These are phyloP conservation scores for Chytriomyces sp. DNA, from an alignment of 192 early-diverging fungal species.

Conservation along the genomic window DNA sequence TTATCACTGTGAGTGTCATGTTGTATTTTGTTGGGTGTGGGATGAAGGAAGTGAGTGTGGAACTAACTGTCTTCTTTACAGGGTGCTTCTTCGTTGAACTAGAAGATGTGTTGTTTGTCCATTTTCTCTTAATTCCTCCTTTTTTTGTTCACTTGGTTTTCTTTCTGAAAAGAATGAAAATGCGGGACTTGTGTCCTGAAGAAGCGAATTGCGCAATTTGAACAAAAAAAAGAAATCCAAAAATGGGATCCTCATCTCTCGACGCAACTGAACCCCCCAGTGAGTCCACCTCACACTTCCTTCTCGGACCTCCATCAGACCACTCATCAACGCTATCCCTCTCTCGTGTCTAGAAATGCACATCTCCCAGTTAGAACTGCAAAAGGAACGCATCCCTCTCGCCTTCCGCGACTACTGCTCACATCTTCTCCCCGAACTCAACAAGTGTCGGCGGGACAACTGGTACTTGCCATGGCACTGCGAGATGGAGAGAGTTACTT, in stretches of 20 bases:
- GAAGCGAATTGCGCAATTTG: no score
- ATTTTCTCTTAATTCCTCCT: no score
- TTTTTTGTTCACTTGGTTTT: no score
- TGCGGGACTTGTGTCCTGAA: no score
- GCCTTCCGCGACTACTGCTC: slow-evolving; percentile 94
- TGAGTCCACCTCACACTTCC: slow-evolving; percentile 11
- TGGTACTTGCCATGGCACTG: slow-evolving; percentile 95
- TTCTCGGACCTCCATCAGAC: background rate
- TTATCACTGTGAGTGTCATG: slow-evolving; percentile 31
- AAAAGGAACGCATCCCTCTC: slow-evolving; percentile 79
- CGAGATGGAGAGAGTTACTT: slow-evolving; percentile 82
- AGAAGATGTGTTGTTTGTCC: background rate
- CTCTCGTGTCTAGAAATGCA: slow-evolving; percentile 83
- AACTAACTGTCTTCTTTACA: background rate
- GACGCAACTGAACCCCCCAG: slow-evolving; percentile 14
- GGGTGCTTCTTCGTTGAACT: slow-evolving; percentile 25
- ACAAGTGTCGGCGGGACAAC: slow-evolving; percentile 87
- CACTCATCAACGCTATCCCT: no score
- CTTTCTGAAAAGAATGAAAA: no score
- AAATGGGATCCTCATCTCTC: no score
- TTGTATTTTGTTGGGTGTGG: background rate
- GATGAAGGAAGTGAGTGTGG: background rate
- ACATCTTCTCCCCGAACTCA: slow-evolving; percentile 84
- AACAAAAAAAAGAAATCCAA: no score
- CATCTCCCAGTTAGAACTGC: slow-evolving; percentile 86